Conservation (phyloP, 2,329 filamentous ascomycete species). For the Pyricularia sp. region DNA sequence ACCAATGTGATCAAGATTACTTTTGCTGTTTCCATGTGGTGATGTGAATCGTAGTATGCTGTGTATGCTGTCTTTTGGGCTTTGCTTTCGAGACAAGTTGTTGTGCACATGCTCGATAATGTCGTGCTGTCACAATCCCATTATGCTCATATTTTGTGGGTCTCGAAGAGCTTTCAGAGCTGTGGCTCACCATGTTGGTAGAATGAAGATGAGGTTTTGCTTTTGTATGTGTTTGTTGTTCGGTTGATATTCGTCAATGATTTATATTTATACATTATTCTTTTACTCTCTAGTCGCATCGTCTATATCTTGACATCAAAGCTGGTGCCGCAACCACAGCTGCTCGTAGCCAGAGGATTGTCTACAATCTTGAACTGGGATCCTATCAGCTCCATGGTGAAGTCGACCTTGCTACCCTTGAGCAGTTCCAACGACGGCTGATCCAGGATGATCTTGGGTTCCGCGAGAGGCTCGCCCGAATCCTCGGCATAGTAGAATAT, state of each 20-base stretch:
- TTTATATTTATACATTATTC: neutral
- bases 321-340: slow-evolving; percentile 93
- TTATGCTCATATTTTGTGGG: too few relatives aligned
- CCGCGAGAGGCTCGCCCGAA: slow-evolving; percentile 29
- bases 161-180: too few relatives aligned
- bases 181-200: too few relatives aligned
- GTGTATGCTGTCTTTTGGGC: neutral
- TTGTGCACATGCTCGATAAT: too few relatives aligned
- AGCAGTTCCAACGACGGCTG: slow-evolving; percentile 77
- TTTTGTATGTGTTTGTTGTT: neutral
- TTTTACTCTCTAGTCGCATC: too few relatives aligned
- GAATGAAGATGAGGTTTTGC: too few relatives aligned
- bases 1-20: slow-evolving; percentile 13
- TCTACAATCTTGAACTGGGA: slow-evolving; percentile 92
- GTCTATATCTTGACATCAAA: slow-evolving; percentile 76
- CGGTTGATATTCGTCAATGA: neutral
- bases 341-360: slow-evolving; percentile 85
- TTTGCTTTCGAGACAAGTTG: neutral
- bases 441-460: slow-evolving; percentile 81
- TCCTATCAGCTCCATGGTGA: slow-evolving; percentile 85
- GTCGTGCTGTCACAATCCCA: too few relatives aligned
- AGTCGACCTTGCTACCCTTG: slow-evolving; percentile 92
- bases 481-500: slow-evolving; percentile 65
- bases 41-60: neutral
- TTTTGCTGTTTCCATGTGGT: neutral